Evolutionary conservation across 202 grass and related monocot species (phyloP), one percentile per base, ranked within the genome.

Genomic region (Dendrocalamus latiflorus): DNA sequence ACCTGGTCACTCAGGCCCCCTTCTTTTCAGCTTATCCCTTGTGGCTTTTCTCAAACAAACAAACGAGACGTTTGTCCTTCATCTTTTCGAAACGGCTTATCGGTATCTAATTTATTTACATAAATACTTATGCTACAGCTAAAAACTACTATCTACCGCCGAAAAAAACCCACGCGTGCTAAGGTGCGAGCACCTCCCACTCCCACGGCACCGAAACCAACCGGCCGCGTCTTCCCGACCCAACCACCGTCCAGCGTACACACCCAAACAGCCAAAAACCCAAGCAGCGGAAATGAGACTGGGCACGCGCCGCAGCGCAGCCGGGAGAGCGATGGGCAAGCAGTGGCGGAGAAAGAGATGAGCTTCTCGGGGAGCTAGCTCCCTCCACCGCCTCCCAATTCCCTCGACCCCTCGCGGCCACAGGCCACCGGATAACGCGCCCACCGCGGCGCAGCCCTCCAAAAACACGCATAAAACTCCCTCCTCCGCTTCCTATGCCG

Each of bases 361-460:
- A 81, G 82, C 76, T 60, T 84, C 66, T 5, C 11, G 9, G 62
- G 30, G 57, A 64, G 38, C 74, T 37, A 18, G 17, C 76, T 72
- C 77, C 25, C 79, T 25, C 59, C 88, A 73, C 59, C 88, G 79
- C 88, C 83, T 37, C 88, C 83, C 83, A 41, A 77, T 76, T 3
- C 77, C 64, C 21, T 10, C 51, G 63, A 11, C 38, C 9, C 7
- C 58, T 75, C 49, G 58, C 50, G 68, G 79, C 88, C 84, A 86
- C 79, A 90, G 13, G 42, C 54, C 80, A 62, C 84, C 80, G 88
- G 88, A 90, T 90, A 90, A 86, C 79, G 79, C 79, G 0, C 63
- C 39, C n/a, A n/a, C n/a, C n/a, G n/a, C n/a, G n/a, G 33, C 54
- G 61, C 51, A 55, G 63, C 62, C 53, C 18, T 84, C 76, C 81